Conservation (phyloP, 257 asterid species). For the Petunia axillaris region DNA sequence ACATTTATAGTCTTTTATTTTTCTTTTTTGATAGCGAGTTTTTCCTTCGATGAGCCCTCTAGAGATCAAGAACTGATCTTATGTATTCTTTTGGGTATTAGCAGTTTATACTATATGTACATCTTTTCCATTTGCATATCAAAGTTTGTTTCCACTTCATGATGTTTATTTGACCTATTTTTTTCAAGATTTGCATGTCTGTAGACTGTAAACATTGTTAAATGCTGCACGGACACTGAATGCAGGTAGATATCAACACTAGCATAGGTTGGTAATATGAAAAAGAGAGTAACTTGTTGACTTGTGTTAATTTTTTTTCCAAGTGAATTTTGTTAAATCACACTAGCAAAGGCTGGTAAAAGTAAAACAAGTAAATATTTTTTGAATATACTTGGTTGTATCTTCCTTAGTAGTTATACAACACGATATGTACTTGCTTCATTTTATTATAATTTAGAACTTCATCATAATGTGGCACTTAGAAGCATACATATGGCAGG, state of each 20-base stretch:
- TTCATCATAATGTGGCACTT: no score
- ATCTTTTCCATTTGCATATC: not conserved
- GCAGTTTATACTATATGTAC: conserved; percentile 31
- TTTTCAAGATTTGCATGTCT: not conserved
- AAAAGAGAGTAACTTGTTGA: not conserved
- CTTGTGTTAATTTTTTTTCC: not conserved
- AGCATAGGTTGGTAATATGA: not conserved
- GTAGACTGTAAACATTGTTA: not conserved
- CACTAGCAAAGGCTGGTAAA: not conserved
- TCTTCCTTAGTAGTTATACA: not conserved
- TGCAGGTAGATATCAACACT: not conserved
- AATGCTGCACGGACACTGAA: no score
- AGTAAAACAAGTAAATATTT: no score
- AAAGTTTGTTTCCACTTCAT: conserved; percentile 23
- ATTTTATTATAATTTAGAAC: no score
- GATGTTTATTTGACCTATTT: not conserved
- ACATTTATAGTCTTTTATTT: not conserved
- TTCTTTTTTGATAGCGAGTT: not conserved
- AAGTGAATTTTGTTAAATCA: not conserved
- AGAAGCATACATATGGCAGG: no score
- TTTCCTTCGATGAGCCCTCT: not conserved
- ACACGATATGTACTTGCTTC: no score
- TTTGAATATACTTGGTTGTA: not conserved
- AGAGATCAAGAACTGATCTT: conserved; percentile 9
- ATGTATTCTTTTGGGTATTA: conserved; percentile 39